phyloP scores from a whole-genome alignment of 305 asterid genomes.

The Ilex paraguariensis region DNA sequence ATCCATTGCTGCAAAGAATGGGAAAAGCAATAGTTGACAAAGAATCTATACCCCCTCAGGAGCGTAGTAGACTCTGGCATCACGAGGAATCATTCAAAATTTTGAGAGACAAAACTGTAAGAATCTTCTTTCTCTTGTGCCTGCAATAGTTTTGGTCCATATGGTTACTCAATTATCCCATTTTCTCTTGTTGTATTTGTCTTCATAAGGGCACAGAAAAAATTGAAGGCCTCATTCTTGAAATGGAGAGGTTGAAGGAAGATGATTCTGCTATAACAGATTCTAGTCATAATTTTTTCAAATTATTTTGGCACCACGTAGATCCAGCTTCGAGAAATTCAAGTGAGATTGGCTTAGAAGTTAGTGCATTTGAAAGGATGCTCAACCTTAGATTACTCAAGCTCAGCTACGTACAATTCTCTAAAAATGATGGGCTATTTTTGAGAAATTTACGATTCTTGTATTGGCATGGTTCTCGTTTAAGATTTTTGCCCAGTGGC shows the following conservation, averaged over 20 bases:
- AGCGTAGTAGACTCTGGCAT: too few relatives aligned
- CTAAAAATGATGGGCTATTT: not conserved
- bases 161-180: too few relatives aligned
- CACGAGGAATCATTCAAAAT: too few relatives aligned
- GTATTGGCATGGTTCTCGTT: not conserved
- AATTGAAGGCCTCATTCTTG: constrained; percentile 7
- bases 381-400: not conserved
- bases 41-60: constrained; percentile 4
- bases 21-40: constrained; percentile 19
- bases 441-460: not conserved
- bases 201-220: constrained; percentile 9
- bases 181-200: too few relatives aligned
- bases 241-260: too few relatives aligned
- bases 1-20: constrained; percentile 14
- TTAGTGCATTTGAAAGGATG: not conserved
- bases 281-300: too few relatives aligned
- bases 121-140: too few relatives aligned
- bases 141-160: too few relatives aligned
- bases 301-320: too few relatives aligned
- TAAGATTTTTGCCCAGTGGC: too few relatives aligned
- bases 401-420: not conserved
- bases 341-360: not conserved
- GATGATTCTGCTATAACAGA: too few relatives aligned
- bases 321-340: not conserved
- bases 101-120: too few relatives aligned